A percentile compares a stretch with the other conserved stretches of the same genome.
phyloP scores from a whole-genome alignment of 345 rosid genomes.

The Brassica nigra region DNA sequence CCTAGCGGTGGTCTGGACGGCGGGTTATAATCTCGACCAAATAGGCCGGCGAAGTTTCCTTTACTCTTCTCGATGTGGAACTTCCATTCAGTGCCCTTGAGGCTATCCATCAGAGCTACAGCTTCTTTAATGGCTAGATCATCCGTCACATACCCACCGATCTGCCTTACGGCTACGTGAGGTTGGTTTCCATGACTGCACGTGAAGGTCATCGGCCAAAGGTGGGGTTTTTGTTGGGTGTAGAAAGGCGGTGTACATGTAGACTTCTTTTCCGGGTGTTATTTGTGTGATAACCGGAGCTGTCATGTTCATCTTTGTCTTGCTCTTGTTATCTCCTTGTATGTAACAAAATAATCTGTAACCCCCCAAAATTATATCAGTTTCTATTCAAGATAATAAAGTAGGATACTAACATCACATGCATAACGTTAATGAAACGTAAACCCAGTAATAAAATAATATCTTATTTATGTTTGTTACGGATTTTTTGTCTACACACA shows the following conservation, averaged over 20 bases:
- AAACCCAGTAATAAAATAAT: not conserved
- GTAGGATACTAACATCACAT: not conserved
- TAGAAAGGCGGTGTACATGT: conserved; percentile 28
- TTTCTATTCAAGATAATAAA: not conserved
- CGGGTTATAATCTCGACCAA: conserved; percentile 20
- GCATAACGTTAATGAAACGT: not conserved
- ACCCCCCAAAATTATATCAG: not conserved
- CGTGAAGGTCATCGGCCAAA: conserved; percentile 6
- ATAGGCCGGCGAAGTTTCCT: conserved; percentile 29
- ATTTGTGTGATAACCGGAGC: conserved; percentile 30
- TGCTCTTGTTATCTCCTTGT: conserved; percentile 31
- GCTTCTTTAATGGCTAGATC: conserved; percentile 8
- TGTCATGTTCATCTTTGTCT: conserved; percentile 34
- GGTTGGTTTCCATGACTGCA: conserved; percentile 19
- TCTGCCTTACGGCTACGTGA: conserved; percentile 31
- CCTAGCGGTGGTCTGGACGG: conserved; percentile 22
- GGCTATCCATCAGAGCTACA: conserved; percentile 32
- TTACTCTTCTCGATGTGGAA: conserved; percentile 18
- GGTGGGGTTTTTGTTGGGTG: conserved; percentile 24
- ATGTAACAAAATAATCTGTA: conserved; percentile 34
- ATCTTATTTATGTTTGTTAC: not conserved
- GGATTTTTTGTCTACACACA: not conserved
- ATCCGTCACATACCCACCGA: conserved; percentile 16
- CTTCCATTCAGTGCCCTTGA: conserved; percentile 7
- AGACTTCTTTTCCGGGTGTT: conserved; percentile 17